phyloP scores from a whole-genome alignment of 306 rosid species.

The Lathyrus oleraceus region DNA sequence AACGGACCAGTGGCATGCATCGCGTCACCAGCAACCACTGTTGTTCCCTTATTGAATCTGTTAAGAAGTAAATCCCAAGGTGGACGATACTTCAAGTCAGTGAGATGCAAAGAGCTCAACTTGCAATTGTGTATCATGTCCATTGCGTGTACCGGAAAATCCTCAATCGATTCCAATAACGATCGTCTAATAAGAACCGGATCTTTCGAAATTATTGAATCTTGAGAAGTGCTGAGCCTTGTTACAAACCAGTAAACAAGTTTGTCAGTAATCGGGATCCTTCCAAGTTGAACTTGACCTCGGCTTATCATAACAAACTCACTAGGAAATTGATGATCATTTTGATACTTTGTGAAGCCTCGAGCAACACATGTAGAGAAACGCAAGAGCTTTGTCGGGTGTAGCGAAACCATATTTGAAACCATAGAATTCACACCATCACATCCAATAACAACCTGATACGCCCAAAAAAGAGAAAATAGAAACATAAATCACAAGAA shows the following conservation, averaged over 20 bases:
- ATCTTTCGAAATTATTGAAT: slow-evolving; percentile 39
- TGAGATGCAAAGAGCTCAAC: slow-evolving; percentile 38
- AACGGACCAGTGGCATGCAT: slow-evolving; percentile 72
- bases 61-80: slow-evolving; percentile 47
- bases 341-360: slow-evolving; percentile 56
- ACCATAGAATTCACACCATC: slow-evolving; percentile 57
- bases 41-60: slow-evolving; percentile 43
- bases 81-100: slow-evolving; percentile 44
- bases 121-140: slow-evolving; percentile 47
- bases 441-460: slow-evolving; percentile 59
- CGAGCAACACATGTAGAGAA: slow-evolving; percentile 41
- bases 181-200: slow-evolving; percentile 39
- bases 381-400: slow-evolving; percentile 1
- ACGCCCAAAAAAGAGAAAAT: too few species aligned
- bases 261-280: slow-evolving; percentile 35
- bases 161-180: slow-evolving; percentile 36
- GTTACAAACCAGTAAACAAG: slow-evolving; percentile 60
- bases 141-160: slow-evolving; percentile 32
- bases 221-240: slow-evolving; percentile 33
- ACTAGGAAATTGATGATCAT: slow-evolving; percentile 41
- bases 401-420: slow-evolving; percentile 42
- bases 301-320: slow-evolving; percentile 37
- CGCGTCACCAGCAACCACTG: slow-evolving; percentile 69
- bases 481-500: too few species aligned
- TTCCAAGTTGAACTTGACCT: slow-evolving; percentile 45